A percentile compares a stretch with the other conserved stretches of the same genome.
Conservation (phyloP, 2,329 filamentous ascomycete genomes). For the Pseudogymnoascus pannorum region DNA sequence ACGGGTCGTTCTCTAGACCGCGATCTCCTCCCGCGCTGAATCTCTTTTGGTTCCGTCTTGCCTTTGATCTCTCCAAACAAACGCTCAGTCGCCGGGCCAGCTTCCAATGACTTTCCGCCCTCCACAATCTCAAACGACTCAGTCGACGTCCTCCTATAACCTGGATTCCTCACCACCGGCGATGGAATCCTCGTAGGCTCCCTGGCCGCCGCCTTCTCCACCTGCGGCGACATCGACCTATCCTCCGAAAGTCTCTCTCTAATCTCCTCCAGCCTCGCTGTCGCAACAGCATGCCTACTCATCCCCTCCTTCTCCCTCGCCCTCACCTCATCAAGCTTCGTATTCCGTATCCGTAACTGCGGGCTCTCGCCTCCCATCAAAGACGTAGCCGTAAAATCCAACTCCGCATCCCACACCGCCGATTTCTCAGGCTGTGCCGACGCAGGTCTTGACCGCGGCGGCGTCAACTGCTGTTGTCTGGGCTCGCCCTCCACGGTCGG, state of each 20-base stretch:
- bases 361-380: slow-evolving; percentile 22
- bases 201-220: not conserved
- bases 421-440: slow-evolving; percentile 19
- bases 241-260: slow-evolving; percentile 21
- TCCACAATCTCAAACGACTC: not conserved
- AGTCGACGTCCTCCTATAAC: not conserved
- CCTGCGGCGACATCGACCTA: slow-evolving; percentile 17
- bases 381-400: slow-evolving; percentile 25
- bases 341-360: slow-evolving; percentile 18
- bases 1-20: not conserved
- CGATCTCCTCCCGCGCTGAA: not conserved
- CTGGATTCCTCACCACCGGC: not conserved
- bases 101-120: not conserved
- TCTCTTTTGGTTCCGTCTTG: not conserved
- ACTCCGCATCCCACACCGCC: slow-evolving; percentile 20
- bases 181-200: not conserved
- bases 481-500: slow-evolving; percentile 17
- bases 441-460: slow-evolving; percentile 18
- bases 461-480: slow-evolving; percentile 16
- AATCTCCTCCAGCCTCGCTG: slow-evolving; percentile 20
- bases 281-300: slow-evolving; percentile 18
- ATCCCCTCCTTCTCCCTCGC: slow-evolving; percentile 19
- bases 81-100: not conserved
- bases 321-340: slow-evolving; percentile 23
- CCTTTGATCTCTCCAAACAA: not conserved